Conservation (phyloP, 495 filamentous ascomycete genomes). For the Aspergillus conjunctus region DNA sequence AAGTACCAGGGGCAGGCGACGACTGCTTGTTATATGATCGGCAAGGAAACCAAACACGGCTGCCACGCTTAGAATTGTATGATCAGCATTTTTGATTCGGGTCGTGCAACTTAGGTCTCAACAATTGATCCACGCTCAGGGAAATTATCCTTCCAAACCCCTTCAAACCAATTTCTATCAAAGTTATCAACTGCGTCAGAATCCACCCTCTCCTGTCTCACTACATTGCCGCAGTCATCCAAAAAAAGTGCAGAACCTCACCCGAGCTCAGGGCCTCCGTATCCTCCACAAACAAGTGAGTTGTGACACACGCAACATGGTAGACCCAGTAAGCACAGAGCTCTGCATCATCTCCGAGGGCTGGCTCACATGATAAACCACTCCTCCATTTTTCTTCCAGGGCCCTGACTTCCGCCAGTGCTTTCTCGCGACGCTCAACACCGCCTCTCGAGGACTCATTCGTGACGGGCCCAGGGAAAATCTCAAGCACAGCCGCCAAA, state of each 20-base stretch:
- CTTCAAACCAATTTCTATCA: background rate
- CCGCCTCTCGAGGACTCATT: background rate
- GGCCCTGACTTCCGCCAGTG: background rate
- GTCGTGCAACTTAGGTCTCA: too few species aligned
- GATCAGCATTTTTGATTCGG: too few species aligned
- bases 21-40: too few species aligned
- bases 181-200: background rate
- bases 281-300: background rate
- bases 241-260: background rate
- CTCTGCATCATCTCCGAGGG: background rate
- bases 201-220: background rate
- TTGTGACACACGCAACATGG: background rate
- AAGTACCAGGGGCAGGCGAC: too few species aligned
- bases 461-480: background rate
- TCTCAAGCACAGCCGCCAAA: background rate
- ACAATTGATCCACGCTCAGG: background rate
- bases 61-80: too few species aligned
- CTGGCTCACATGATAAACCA: background rate
- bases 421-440: background rate
- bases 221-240: slow-evolving; percentile 2
- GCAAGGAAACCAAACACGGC: too few species aligned
- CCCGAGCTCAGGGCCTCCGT: background rate
- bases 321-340: background rate
- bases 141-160: background rate
- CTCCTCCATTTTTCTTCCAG: background rate